Evolutionary conservation across 352 stramenopile species (phyloP), one percentile per base, ranked within the genome.

Genomic region (Phytophthora hybrid): DNA sequence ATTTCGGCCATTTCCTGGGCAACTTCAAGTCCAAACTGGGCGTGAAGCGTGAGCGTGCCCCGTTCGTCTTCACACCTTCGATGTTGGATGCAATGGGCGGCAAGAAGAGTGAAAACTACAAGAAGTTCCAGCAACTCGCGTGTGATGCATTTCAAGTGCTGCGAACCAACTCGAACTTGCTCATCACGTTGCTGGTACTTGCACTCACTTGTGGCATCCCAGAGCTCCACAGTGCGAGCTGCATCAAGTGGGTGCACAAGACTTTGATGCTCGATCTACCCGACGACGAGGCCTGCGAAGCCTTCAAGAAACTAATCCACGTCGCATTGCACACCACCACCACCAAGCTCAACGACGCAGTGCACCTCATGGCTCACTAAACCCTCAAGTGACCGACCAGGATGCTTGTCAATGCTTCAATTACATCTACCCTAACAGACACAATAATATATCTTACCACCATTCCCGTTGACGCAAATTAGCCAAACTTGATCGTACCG

Each of bases 1-100:
- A 99, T 62, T 99, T 99, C 71, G 96, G 97, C 1, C 95, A 98
- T 70, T 98, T 98, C 59, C 74, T 98, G 29, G 95, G 95, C n/a
- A 97, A 98, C 56, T 98, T 98, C 77, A 98, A 98, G 78, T 92
- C 80, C 23, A 98, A 98, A 66, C 65, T 97, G 14, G 95, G 95
- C 9, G 85, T 98, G 47, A 97, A 97, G 70, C 82, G 94, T 7
- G 95, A 98, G 71, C 88, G 89, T 26, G 87, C 92, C 1, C 90
- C 90, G 34, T 98, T 98, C 63, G 85, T 98, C n/a, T 97, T 98
- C 59, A 98, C 95, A 0, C 88, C 88, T 3, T 87, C 89, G 13
- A 98, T 98, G 89, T 81, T 91, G 16, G 68, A 96, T 46, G 89
- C 85, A 2, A 93, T 98, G 47, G 94, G 93, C 14, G 88, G 79